phyloP scores from a whole-genome alignment of 176 grass and related monocot genomes.

The Musa troglodytarum region DNA sequence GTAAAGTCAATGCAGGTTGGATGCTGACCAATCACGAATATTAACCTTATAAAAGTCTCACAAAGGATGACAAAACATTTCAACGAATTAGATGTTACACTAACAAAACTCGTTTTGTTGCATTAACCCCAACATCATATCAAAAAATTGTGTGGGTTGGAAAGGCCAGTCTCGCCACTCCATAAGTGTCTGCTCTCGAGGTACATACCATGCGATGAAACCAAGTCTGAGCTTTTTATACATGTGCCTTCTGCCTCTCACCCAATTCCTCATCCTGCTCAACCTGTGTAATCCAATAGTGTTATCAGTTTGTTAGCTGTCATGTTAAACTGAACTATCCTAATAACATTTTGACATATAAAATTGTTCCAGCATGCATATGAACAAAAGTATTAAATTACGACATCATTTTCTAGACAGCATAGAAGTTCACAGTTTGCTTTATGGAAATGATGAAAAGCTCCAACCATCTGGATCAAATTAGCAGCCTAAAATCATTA shows the following conservation, averaged over 20 bases:
- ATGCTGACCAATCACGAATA: too few species aligned
- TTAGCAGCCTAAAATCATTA: neutral
- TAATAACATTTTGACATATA: neutral
- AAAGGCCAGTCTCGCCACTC: neutral
- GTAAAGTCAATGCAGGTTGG: too few species aligned
- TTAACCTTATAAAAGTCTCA: too few species aligned
- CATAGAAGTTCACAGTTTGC: neutral
- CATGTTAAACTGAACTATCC: neutral
- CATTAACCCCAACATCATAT: too few species aligned
- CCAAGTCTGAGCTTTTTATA: conserved; percentile 1
- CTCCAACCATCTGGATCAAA: neutral
- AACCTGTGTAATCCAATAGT: conserved; percentile 31
- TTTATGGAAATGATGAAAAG: neutral
- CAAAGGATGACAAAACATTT: too few species aligned
- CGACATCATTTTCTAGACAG: neutral
- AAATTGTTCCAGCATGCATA: neutral
- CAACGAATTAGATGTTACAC: too few species aligned
- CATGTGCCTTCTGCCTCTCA: conserved; percentile 8
- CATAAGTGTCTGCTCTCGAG: neutral
- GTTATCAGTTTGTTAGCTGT: neutral
- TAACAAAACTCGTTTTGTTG: too few species aligned
- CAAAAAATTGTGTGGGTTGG: too few species aligned
- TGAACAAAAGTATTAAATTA: neutral
- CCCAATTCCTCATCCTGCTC: conserved; percentile 29
- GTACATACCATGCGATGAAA: neutral